Evolutionary conservation across 73 alveolate species (phyloP).

Genomic region (Paramecium sonneborni): DNA sequence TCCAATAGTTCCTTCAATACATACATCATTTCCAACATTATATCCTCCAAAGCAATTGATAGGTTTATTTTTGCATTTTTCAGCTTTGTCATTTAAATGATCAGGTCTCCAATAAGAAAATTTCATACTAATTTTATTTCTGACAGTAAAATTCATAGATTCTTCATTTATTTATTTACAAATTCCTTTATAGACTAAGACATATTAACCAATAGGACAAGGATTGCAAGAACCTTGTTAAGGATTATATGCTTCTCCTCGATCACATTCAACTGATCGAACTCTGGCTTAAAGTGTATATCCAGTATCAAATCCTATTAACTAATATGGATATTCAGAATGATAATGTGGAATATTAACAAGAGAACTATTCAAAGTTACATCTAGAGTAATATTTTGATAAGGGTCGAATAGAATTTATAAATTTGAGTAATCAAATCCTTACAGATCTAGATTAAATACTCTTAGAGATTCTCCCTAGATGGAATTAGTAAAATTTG

Average conservation of each 20-base stretch:
- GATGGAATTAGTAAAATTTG: not conserved
- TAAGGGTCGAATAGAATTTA: slow-evolving; percentile 31
- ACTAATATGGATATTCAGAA: not conserved
- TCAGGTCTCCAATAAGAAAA: slow-evolving; percentile 57
- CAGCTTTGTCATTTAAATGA: slow-evolving; percentile 44
- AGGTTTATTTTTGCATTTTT: slow-evolving; percentile 4
- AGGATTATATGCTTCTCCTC: slow-evolving; percentile 41
- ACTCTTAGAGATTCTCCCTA: not conserved
- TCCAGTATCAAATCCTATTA: slow-evolving; percentile 39
- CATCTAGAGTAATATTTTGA: slow-evolving; percentile 31
- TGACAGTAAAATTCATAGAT: not conserved
- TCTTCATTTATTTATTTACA: not conserved
- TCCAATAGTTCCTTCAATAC: slow-evolving; percentile 22
- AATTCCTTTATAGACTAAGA: not conserved
- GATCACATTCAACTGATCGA: slow-evolving; percentile 49
- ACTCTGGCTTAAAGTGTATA: slow-evolving; percentile 35
- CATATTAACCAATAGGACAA: slow-evolving; percentile 36
- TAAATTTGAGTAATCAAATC: slow-evolving; percentile 10
- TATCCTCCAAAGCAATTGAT: slow-evolving; percentile 56
- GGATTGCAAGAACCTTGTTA: slow-evolving; percentile 12
- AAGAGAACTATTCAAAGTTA: not conserved
- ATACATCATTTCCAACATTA: slow-evolving; percentile 55
- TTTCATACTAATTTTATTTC: not conserved
- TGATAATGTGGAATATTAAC: slow-evolving; percentile 17
- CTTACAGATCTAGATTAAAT: not conserved